Evolutionary conservation across 2,329 filamentous ascomycete species (phyloP), one percentile per base, ranked within the genome.

Genomic region (Diplodia seriata): DNA sequence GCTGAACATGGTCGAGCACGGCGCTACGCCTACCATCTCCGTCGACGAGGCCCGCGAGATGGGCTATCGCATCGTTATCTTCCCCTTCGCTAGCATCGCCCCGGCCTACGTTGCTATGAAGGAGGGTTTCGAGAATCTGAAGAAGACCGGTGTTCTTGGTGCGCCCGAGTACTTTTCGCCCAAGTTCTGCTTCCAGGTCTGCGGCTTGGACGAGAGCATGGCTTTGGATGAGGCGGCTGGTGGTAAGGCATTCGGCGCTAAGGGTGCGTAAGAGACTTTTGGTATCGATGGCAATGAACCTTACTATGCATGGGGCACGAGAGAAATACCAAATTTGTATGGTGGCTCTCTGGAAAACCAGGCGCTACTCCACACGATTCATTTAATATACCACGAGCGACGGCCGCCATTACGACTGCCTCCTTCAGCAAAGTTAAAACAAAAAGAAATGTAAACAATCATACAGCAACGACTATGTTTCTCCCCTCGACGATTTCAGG

Each of bases 1-100:
- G 55, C 69, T 82, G 68, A 83, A 83, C 69, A 81, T 81, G 74
- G 81, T 83, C 14, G 79, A 81, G 70, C 77, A 81, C 67, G 81
- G 86, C 1, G 81, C 83, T 29, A 86, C 84, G 29, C 87, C 87
- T 0, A 79, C 84, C 31, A 83, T 86, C 63, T 83, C 81, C 1
- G 82, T 82, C 2, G 75, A 82, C 0, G 84, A 89, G 71, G 86
- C 86, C 8, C 80, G 80, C 69, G 78, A 83, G 50, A 80, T 88
- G 72, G 87, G 87, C 0, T 89, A 86, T 75, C 81, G 82, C 68
- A 81, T 89, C 68, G 84, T 87, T 56, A 89, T 89, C 67, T 87
- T 85, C 72, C 85, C 86, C 4, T 83, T 82, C 59, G 76, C 82
- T 8, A 79, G 82, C 0, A 75, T 87, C 50, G 84, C 80, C 14